phyloP scores from a whole-genome alignment of 2,329 filamentous ascomycete genomes.

The Xylaria sp. region DNA sequence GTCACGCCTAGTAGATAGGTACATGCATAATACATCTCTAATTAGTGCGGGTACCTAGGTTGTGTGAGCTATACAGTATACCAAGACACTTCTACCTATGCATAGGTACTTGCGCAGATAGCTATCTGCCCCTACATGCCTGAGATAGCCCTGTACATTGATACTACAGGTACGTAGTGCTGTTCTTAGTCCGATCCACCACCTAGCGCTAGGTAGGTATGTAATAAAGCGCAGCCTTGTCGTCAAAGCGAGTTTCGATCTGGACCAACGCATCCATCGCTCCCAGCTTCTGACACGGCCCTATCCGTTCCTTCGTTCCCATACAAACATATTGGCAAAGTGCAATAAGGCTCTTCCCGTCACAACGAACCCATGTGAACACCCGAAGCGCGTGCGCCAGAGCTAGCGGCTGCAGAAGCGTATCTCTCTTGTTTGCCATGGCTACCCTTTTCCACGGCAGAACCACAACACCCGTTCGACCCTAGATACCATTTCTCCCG shows the following conservation, averaged over 20 bases:
- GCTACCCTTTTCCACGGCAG: constrained; percentile 18
- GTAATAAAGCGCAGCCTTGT: background rate
- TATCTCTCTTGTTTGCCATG: constrained; percentile 22
- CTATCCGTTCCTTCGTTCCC: background rate
- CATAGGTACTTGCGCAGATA: background rate
- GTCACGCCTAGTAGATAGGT: background rate
- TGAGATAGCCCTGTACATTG: too few relatives aligned
- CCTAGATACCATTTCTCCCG: constrained; percentile 7
- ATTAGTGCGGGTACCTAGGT: too few relatives aligned
- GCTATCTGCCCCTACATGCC: too few relatives aligned
- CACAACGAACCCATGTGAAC: too few relatives aligned
- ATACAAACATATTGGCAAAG: too few relatives aligned
- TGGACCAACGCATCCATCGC: background rate
- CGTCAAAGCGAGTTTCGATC: background rate
- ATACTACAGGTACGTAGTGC: background rate
- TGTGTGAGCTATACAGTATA: too few relatives aligned
- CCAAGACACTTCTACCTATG: too few relatives aligned
- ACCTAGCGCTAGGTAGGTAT: background rate
- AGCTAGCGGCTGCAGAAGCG: background rate
- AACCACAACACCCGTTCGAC: constrained; percentile 13
- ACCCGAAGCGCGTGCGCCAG: constrained; percentile 8
- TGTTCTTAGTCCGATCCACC: background rate
- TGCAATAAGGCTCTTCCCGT: too few relatives aligned
- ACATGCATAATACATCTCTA: too few relatives aligned
- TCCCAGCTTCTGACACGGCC: background rate